Evolutionary conservation across 352 stramenopile species (phyloP), one percentile per base, ranked within the genome.

Genomic region (Phytophthora sansomeana): DNA sequence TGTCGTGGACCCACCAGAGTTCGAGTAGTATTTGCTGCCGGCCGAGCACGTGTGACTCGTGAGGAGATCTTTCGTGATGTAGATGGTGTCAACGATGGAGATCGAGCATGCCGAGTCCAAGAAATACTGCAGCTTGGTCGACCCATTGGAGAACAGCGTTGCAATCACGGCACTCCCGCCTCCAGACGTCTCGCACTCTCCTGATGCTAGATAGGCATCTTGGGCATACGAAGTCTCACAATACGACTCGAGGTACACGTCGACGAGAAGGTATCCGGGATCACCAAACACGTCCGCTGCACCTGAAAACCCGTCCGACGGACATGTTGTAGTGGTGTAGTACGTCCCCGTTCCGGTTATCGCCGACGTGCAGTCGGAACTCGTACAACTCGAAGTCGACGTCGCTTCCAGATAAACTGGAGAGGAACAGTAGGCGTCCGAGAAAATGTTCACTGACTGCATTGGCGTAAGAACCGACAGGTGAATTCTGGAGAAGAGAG

Each of bases 361-460:
- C n/a, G 46, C 5, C 0, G 62, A 50, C 4, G 36, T 72, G 56
- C 63, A 72, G 16, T 32, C 57, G 3, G 50, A 67, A 39, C 42
- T 63, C 11, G 39, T 49, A n/a, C 56, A 67, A 19, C n/a, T 39
- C 11, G 62, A 51, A 11, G 47, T 46, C 16, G 52, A n/a, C 1
- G 54, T 64, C 19, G 41, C 30, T n/a, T 57, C 38, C 51, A 58
- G 2, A 10, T 47, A 63, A 0, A 63, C 19, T 1, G 57, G 63
- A 9, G 49, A 63, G 13, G 51, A 33, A 21, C 63, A 67, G 19
- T 52, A 72, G 5, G 43, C 33, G 24, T 67, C 57, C 50, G 63
- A 55, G 21, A 63, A 72, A 30, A 66, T 13, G 29, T 67, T 66
- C 11, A 67, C 56, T 6, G 56, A 62, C 43, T 71, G 55, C 56